Evolutionary conservation across 495 filamentous ascomycete genomes (phyloP).

Genomic region (Neurospora pannonica): DNA sequence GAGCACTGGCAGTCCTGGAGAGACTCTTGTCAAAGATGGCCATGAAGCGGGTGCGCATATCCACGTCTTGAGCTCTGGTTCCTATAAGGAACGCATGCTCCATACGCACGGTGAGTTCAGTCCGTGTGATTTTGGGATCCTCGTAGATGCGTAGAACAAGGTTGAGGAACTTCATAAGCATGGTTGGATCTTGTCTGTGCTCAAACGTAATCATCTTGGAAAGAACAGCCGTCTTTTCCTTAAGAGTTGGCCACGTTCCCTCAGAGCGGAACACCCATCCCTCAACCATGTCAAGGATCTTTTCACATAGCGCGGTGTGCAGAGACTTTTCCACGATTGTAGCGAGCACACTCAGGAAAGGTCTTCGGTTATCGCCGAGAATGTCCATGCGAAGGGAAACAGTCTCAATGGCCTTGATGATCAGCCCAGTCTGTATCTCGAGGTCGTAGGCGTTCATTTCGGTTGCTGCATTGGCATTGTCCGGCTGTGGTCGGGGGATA

Average conservation of each 20-base stretch:
- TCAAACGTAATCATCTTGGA: conserved; percentile 98
- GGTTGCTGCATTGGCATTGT: conserved; percentile 38
- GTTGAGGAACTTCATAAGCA: conserved; percentile 86
- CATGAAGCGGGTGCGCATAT: conserved; percentile 96
- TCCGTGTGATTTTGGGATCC: conserved; percentile 85
- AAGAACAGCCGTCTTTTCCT: conserved; percentile 94
- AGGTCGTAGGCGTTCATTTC: conserved; percentile 65
- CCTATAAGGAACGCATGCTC: conserved; percentile 98
- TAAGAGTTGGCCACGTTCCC: conserved; percentile 88
- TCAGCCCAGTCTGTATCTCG: conserved; percentile 76
- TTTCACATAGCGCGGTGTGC: conserved; percentile 74
- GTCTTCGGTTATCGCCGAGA: conserved; percentile 82
- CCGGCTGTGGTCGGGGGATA: conserved; percentile 26
- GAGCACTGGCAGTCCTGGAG: conserved; percentile 73
- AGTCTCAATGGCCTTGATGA: conserved; percentile 88
- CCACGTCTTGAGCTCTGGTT: conserved; percentile 84
- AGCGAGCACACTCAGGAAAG: conserved; percentile 89
- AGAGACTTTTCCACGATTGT: conserved; percentile 89
- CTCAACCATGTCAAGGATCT: conserved; percentile 91
- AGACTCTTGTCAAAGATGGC: conserved; percentile 86
- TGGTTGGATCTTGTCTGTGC: conserved; percentile 64
- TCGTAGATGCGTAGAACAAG: conserved; percentile 97
- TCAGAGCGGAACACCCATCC: conserved; percentile 89
- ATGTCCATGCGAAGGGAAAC: conserved; percentile 85
- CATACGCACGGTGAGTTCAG: conserved; percentile 90